phyloP scores from a whole-genome alignment of 164 flowering plant species.

The Akebia trifoliata region DNA sequence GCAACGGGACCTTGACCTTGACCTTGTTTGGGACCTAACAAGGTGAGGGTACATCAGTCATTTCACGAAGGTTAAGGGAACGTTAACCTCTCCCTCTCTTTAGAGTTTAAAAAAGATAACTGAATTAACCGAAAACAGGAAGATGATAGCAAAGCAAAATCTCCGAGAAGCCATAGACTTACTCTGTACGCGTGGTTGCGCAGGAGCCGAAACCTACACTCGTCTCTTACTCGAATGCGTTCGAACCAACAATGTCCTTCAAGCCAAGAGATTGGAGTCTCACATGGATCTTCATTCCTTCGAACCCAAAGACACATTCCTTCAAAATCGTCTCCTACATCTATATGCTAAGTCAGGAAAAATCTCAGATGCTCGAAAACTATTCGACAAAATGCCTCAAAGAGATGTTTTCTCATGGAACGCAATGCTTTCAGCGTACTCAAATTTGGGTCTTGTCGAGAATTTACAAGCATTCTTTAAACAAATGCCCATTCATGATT shows the following conservation, averaged over 20 bases:
- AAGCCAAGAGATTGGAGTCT: slow-evolving; percentile 42
- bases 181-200: slow-evolving; percentile 25
- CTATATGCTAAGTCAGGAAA: slow-evolving; percentile 33
- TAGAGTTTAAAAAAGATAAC: background rate
- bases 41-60: too few relatives aligned
- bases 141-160: slow-evolving; percentile 29
- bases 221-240: slow-evolving; percentile 41
- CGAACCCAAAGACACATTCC: slow-evolving; percentile 29
- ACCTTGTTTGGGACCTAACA: too few relatives aligned
- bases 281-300: slow-evolving; percentile 42
- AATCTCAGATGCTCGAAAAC: slow-evolving; percentile 22
- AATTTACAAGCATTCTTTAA: slow-evolving; percentile 27
- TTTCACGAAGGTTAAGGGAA: too few relatives aligned
- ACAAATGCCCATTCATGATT: slow-evolving; percentile 36
- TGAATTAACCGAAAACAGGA: background rate
- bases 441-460: slow-evolving; percentile 26
- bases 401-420: slow-evolving; percentile 48
- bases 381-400: slow-evolving; percentile 22
- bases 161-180: slow-evolving; percentile 38
- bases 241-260: slow-evolving; percentile 29
- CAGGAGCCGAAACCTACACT: slow-evolving; percentile 32
- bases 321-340: slow-evolving; percentile 47
- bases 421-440: slow-evolving; percentile 38
- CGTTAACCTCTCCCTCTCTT: too few relatives aligned
- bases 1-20: too few relatives aligned